Base-by-base conservation (phyloP, 139 green algal genomes). In the Chlorella ohadii region DNA sequence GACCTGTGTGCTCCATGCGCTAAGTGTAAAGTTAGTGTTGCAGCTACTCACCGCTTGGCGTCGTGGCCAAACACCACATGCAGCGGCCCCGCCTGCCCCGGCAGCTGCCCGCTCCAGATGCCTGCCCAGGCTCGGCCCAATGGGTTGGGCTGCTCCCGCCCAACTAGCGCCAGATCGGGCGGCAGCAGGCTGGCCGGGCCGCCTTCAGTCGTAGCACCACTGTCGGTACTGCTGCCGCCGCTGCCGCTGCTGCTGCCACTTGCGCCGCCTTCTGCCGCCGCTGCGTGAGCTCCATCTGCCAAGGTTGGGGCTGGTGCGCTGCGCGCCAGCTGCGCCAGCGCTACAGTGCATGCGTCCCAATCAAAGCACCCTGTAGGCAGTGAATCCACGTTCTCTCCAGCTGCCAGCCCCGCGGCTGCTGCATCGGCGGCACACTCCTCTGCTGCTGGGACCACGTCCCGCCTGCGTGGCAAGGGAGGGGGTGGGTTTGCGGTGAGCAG, bases 51-150 rank as follows among this genome's bases (percentile, higher is more conserved):
- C 31, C 67, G 85, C 55, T 79, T 64, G 22, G 91, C 87, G 72
- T 97, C 93, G 44, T 97, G 94, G 1, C 93, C 93, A 75, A 96
- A 96, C 33, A 96, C 86, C 6, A 96, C 89, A 73, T 96, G 93
- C 19, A 74, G 33, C 4, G 93, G 93, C 0, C 92, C 93, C 19
- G 61, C 33, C 51, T 59, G 51, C 12, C 51, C 51, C 51, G 51
- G 51, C 51, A 59, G 51, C 51, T 59, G 51, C 12, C 51, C 51
- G 51, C 51, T 59, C 90, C 91, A 95, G 6, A 88, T 38, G 6
- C 61, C 31, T 23, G 83, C 92, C 92, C 92, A 94, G 0, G 91
- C n/a, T 1, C 75, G 20, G 39, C 86, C 86, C 44, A 55, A 19
- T 0, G 78, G 78, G 65, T 38, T 77, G 78, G 41, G 63, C n/a